These are phyloP conservation scores for Begonia peltatifolia DNA, from an alignment of 306 rosid genomes.

Conservation along the genomic window DNA sequence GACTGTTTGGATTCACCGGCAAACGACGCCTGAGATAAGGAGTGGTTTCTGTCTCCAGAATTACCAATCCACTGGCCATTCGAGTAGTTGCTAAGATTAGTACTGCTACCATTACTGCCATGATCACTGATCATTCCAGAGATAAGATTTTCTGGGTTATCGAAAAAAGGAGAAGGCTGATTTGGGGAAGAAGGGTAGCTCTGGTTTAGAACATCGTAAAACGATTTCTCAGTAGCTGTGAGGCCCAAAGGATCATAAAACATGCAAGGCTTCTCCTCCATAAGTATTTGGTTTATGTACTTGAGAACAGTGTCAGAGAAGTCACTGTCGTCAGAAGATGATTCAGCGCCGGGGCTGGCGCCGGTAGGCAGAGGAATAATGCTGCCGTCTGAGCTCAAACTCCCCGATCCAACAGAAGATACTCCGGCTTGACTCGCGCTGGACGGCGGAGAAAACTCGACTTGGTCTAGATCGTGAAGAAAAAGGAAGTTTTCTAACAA, in stretches of 20 bases:
- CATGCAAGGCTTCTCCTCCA: conserved; percentile 58
- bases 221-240: conserved; percentile 58
- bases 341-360: conserved; percentile 7
- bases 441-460: neutral
- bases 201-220: conserved; percentile 48
- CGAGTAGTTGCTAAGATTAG: conserved; percentile 6
- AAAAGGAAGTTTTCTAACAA: conserved; percentile 1
- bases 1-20: conserved; percentile 13
- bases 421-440: neutral
- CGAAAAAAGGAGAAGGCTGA: conserved; percentile 8
- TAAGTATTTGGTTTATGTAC: conserved; percentile 47
- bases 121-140: conserved; percentile 1
- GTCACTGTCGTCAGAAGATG: conserved; percentile 25
- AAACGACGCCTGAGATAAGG: conserved; percentile 20
- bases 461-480: neutral
- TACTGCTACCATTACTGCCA: conserved; percentile 9
- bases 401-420: neutral
- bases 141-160: conserved; percentile 13
- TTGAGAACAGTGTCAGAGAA: conserved; percentile 40
- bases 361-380: neutral
- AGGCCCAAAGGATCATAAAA: conserved; percentile 63
- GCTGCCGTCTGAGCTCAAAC: conserved; percentile 1
- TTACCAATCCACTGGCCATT: conserved; percentile 7
- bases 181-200: conserved; percentile 26
- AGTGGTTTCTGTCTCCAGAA: conserved; percentile 24